Evolutionary conservation across 306 rosid genomes (phyloP).

Genomic region (Malus sieversii): DNA sequence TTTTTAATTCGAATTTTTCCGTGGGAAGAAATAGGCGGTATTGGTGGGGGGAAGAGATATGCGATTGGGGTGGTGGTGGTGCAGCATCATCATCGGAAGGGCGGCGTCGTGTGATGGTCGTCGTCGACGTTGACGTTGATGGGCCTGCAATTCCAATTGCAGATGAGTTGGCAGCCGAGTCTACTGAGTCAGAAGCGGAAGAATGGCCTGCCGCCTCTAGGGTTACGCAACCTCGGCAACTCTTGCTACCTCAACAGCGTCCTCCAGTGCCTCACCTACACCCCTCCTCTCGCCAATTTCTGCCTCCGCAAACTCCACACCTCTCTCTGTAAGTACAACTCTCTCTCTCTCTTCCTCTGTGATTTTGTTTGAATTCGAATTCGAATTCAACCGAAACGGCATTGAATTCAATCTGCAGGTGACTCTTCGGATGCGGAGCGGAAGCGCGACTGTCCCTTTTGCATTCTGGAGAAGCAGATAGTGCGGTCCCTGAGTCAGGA

Average conservation of each 20-base stretch:
- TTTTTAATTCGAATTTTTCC: not conserved
- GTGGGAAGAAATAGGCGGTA: not conserved
- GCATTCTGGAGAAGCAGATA: conserved; percentile 78
- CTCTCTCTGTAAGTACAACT: conserved; percentile 39
- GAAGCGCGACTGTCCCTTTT: conserved; percentile 78
- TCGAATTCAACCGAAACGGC: not conserved
- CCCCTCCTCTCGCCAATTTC: conserved; percentile 99
- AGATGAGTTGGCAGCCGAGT: conserved; percentile 98
- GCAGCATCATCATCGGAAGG: conserved; percentile 30
- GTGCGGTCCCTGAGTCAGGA: conserved; percentile 62
- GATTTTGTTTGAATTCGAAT: not conserved
- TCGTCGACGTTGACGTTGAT: conserved; percentile 67
- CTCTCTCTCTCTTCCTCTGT: not conserved
- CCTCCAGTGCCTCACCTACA: conserved; percentile 96
- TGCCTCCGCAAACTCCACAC: conserved; percentile 81
- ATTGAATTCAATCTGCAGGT: conserved; percentile 30
- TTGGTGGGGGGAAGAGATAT: conserved; percentile 29
- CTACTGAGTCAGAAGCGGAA: conserved; percentile 74
- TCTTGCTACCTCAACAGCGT: conserved; percentile 99
- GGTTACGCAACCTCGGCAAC: conserved; percentile 91
- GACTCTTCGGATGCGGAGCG: conserved; percentile 52
- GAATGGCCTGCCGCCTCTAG: conserved; percentile 76
- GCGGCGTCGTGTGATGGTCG: conserved; percentile 53
- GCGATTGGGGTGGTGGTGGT: conserved; percentile 64
- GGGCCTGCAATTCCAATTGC: conserved; percentile 67